Percentiles rank a stretch among this genome's conserved stretches.
These are phyloP conservation scores for Eucalyptus marginata DNA, from an alignment of 345 rosid genomes.

Conservation along the genomic window DNA sequence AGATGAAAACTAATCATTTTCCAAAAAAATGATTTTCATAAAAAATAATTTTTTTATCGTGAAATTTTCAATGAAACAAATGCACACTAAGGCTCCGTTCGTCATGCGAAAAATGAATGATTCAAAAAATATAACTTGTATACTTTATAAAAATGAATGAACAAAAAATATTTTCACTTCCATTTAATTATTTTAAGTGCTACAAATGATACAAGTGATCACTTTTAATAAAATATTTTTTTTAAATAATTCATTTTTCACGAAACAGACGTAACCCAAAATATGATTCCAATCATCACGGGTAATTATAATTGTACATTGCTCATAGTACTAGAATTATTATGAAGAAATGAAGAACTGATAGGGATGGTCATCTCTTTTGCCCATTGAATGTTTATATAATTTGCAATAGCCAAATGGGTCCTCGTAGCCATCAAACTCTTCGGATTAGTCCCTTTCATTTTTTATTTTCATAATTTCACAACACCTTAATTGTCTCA, in stretches of 20 bases:
- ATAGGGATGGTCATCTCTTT: neutral
- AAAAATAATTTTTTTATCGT: fast-evolving
- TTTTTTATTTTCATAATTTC: neutral
- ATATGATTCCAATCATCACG: too few species aligned
- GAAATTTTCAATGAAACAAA: neutral
- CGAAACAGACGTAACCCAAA: neutral
- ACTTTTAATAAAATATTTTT: neutral
- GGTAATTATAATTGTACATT: neutral
- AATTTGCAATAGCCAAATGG: neutral
- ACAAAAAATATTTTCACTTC: neutral
- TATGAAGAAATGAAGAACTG: neutral
- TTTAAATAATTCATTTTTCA: neutral
- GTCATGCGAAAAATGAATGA: fast-evolving
- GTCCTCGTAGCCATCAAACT: neutral
- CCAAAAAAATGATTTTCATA: neutral
- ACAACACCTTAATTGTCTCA: neutral
- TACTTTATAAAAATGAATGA: neutral
- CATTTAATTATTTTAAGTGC: neutral
- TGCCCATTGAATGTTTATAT: neutral
- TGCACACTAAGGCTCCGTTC: fast-evolving
- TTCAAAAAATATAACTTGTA: neutral
- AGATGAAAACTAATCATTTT: neutral
- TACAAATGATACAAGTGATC: neutral
- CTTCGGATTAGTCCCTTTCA: neutral
- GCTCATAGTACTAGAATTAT: neutral